Conservation (phyloP, 305 asterid species). For the Solanum aculeatissimum region DNA sequence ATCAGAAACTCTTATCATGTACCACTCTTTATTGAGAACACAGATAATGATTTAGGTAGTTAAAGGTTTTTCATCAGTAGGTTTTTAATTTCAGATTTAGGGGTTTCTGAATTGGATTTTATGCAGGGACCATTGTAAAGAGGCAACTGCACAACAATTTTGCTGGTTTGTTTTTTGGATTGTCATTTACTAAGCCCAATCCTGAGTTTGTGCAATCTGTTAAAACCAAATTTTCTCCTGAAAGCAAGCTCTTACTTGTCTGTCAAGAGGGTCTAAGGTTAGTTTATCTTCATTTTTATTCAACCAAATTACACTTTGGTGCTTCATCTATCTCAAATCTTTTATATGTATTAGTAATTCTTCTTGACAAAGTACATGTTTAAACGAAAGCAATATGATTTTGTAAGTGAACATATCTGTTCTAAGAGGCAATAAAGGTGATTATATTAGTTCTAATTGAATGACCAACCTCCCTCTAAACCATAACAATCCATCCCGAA, state of each 20-base stretch:
- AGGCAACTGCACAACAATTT: conserved; percentile 82
- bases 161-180: conserved; percentile 81
- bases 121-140: conserved; percentile 59
- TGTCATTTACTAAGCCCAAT: conserved; percentile 78
- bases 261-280: conserved; percentile 96
- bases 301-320: background rate
- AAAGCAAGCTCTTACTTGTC: conserved; percentile 73
- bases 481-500: no score
- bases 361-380: background rate
- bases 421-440: background rate
- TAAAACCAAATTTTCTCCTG: conserved; percentile 56
- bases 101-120: background rate
- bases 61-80: background rate
- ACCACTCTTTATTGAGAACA: conserved; percentile 69
- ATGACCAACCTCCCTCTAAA: no score
- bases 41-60: conserved; percentile 74
- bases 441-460: no score
- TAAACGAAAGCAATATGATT: background rate
- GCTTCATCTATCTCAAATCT: background rate
- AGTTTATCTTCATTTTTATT: background rate
- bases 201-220: conserved; percentile 67
- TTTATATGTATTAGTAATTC: background rate
- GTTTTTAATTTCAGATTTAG: no score
- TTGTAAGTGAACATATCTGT: background rate
- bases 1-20: conserved; percentile 68